These are phyloP conservation scores for Henckelia pumila DNA, from an alignment of 257 asterid genomes.

Conservation along the genomic window DNA sequence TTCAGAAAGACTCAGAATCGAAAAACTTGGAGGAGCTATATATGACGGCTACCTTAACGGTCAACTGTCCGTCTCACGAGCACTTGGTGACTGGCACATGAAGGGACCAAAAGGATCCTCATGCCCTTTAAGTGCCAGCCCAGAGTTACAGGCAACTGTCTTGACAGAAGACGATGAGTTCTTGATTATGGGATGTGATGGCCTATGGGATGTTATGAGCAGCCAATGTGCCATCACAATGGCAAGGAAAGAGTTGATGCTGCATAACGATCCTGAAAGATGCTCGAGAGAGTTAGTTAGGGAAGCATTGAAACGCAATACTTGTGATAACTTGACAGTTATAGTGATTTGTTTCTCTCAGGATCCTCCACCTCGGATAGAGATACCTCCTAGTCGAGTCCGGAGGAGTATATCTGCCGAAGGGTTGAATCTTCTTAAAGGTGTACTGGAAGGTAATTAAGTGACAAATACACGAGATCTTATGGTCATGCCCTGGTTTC, in stretches of 20 bases:
- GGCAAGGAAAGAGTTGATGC: slow-evolving; percentile 82
- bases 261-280: slow-evolving; percentile 81
- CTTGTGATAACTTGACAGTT: slow-evolving; percentile 80
- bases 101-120: slow-evolving; percentile 75
- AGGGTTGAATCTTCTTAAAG: slow-evolving; percentile 78
- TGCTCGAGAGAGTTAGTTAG: slow-evolving; percentile 81
- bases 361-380: slow-evolving; percentile 84
- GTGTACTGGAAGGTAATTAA: slow-evolving; percentile 59
- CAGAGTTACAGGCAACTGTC: slow-evolving; percentile 67
- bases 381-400: slow-evolving; percentile 47
- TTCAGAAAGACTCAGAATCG: slow-evolving; percentile 69
- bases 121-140: slow-evolving; percentile 81
- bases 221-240: slow-evolving; percentile 88
- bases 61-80: slow-evolving; percentile 84
- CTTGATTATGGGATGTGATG: slow-evolving; percentile 86
- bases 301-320: slow-evolving; percentile 80
- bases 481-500: neutral
- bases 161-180: slow-evolving; percentile 87
- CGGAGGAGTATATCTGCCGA: slow-evolving; percentile 80
- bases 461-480: slow-evolving; percentile 18
- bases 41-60: slow-evolving; percentile 90
- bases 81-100: slow-evolving; percentile 98
- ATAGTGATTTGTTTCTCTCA: slow-evolving; percentile 74
- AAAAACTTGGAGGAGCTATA: slow-evolving; percentile 80
- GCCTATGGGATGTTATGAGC: slow-evolving; percentile 96